These are phyloP conservation scores for Plasmodium chabaudi DNA, from an alignment of 169 alveolate species.

Conservation along the genomic window DNA sequence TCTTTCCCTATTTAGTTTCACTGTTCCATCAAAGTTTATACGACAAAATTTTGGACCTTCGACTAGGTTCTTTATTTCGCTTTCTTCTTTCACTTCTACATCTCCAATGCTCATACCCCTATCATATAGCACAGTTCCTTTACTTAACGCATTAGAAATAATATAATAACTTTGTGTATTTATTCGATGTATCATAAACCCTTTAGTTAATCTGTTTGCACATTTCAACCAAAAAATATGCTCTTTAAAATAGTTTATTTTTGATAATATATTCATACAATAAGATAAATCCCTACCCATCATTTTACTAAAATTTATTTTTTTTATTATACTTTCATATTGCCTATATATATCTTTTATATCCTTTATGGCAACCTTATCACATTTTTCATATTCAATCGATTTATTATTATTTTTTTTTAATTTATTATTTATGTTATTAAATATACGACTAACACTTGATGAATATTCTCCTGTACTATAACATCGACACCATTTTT, in stretches of 20 bases:
- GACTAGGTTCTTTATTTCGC: not conserved
- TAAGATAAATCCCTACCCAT: slow-evolving; percentile 65
- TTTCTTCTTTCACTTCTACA: not conserved
- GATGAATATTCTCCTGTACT: slow-evolving; percentile 57
- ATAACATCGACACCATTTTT: not conserved
- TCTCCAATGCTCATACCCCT: not conserved
- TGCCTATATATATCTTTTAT: slow-evolving; percentile 3
- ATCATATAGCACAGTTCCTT: not conserved
- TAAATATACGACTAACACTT: slow-evolving; percentile 38
- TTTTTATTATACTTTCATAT: slow-evolving; percentile 21
- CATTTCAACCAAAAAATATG: slow-evolving; percentile 33
- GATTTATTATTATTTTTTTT: slow-evolving; percentile 2
- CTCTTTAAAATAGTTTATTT: slow-evolving; percentile 19
- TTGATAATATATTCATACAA: slow-evolving; percentile 69
- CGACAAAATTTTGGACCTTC: not conserved
- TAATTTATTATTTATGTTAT: slow-evolving; percentile 6
- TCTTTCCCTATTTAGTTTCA: not conserved
- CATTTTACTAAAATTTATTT: slow-evolving; percentile 38
- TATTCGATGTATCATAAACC: slow-evolving; percentile 46
- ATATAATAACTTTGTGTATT: slow-evolving; percentile 36
- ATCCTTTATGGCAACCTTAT: not conserved
- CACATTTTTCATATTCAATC: not conserved
- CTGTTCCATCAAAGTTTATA: slow-evolving; percentile 3
- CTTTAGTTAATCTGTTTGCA: slow-evolving; percentile 42
- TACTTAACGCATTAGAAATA: slow-evolving; percentile 52